Conservation (phyloP, 2,329 filamentous ascomycete species). For the Arthrinium phaeospermum region DNA sequence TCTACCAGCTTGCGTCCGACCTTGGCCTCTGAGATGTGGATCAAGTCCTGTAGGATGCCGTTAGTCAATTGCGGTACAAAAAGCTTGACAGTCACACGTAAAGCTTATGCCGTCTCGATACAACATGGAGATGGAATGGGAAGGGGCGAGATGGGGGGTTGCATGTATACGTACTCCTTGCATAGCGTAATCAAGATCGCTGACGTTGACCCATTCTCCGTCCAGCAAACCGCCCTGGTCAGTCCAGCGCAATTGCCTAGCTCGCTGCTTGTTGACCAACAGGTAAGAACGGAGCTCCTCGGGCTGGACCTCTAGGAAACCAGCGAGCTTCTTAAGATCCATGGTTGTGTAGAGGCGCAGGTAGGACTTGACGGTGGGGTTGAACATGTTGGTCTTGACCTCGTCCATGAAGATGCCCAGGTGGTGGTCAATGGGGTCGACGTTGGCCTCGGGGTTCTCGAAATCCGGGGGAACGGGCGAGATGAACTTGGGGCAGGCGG, state of each 20-base stretch:
- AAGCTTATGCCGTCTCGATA: slow-evolving; percentile 23
- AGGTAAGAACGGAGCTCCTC: slow-evolving; percentile 94
- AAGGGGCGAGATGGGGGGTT: background rate
- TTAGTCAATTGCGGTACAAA: slow-evolving; percentile 34
- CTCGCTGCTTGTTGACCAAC: slow-evolving; percentile 97
- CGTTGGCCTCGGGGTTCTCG: slow-evolving; percentile 92
- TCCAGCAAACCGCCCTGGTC: slow-evolving; percentile 89
- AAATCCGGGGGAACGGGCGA: slow-evolving; percentile 96
- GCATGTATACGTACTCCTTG: slow-evolving; percentile 73
- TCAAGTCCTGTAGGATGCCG: slow-evolving; percentile 71
- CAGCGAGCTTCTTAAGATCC: slow-evolving; percentile 97
- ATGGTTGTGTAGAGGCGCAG: slow-evolving; percentile 99
- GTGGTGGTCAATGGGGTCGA: slow-evolving; percentile 98
- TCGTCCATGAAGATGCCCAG: slow-evolving; percentile 99
- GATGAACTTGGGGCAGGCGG: slow-evolving; percentile 99
- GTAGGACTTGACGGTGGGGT: slow-evolving; percentile 97
- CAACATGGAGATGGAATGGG: slow-evolving; percentile 20
- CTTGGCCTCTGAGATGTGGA: slow-evolving; percentile 99
- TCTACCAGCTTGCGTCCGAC: slow-evolving; percentile 96
- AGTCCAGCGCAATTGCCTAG: slow-evolving; percentile 92
- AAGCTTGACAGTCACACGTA: slow-evolving; percentile 33
- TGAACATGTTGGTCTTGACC: slow-evolving; percentile 99
- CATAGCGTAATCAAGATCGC: slow-evolving; percentile 96
- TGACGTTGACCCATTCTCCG: slow-evolving; percentile 90
- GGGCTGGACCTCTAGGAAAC: slow-evolving; percentile 96